phyloP scores from a whole-genome alignment of 495 filamentous ascomycete genomes.

The Apodospora peruviana region DNA sequence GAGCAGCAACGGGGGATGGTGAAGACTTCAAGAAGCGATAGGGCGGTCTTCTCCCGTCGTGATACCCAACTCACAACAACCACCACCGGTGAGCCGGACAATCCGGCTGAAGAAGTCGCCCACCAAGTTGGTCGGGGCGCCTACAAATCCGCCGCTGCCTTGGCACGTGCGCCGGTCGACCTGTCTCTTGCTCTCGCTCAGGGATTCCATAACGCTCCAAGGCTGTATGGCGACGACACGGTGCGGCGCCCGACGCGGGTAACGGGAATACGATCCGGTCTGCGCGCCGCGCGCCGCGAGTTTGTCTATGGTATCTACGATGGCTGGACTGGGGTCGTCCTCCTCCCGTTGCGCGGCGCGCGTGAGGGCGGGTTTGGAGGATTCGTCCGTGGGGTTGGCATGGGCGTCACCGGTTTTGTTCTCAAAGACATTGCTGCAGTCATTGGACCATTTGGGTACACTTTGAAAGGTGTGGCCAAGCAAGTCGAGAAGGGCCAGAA shows the following conservation, averaged over 20 bases:
- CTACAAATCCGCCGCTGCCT: conserved; percentile 32
- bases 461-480: conserved; percentile 60
- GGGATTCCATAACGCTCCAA: conserved; percentile 79
- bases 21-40: conserved; percentile 12
- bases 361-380: conserved; percentile 52
- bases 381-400: conserved; percentile 61
- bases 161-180: conserved; percentile 56
- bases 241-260: conserved; percentile 49
- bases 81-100: conserved; percentile 27
- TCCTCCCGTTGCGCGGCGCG: conserved; percentile 59
- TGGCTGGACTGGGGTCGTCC: conserved; percentile 64
- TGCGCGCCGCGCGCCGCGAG: conserved; percentile 60
- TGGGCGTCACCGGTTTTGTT: conserved; percentile 68
- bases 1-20: not conserved
- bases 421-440: conserved; percentile 64
- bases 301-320: conserved; percentile 68
- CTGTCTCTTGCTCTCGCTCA: conserved; percentile 68
- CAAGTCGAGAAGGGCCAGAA: conserved; percentile 42
- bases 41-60: conserved; percentile 13
- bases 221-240: conserved; percentile 58
- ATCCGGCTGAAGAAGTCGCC: conserved; percentile 31
- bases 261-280: conserved; percentile 62
- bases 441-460: conserved; percentile 58
- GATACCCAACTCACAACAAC: conserved; percentile 14
- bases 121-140: conserved; percentile 42